Conservation (phyloP, 169 alveolate species). For the Amoebophrya sp. region DNA sequence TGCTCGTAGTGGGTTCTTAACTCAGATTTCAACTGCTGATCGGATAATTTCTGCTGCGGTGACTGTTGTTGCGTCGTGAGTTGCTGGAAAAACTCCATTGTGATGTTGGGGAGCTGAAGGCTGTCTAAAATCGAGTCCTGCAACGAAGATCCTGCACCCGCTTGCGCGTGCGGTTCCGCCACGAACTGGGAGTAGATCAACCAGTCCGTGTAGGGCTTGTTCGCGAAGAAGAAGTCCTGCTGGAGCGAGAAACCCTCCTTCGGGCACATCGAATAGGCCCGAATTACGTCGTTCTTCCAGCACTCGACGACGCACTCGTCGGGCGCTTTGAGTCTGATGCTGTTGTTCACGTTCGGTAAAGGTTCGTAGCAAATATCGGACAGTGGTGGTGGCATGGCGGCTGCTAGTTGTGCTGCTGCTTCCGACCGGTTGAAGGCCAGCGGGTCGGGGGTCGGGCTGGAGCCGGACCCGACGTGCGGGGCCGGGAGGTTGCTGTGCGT, state of each 20-base stretch:
- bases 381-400: too few relatives aligned
- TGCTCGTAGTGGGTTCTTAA: background rate
- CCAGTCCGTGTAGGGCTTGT: background rate
- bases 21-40: background rate
- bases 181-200: background rate
- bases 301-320: constrained; percentile 1
- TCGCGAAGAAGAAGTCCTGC: background rate
- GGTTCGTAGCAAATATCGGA: background rate
- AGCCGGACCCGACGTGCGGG: too few relatives aligned
- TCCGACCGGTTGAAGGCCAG: too few relatives aligned
- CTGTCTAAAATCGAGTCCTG: background rate
- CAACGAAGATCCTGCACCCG: too few relatives aligned
- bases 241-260: background rate
- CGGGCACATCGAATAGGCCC: background rate
- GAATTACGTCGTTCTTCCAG: background rate
- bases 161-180: background rate
- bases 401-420: too few relatives aligned
- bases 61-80: too few relatives aligned
- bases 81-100: background rate
- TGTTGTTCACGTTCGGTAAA: background rate
- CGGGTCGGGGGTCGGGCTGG: too few relatives aligned
- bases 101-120: background rate
- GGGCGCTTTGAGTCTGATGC: background rate
- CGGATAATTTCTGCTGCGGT: too few relatives aligned
- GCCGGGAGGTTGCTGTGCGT: too few relatives aligned